Percentiles rank a stretch among this genome's conserved stretches.
Conservation (phyloP, 495 filamentous ascomycete genomes). For the Opeltia flavorubescens region DNA sequence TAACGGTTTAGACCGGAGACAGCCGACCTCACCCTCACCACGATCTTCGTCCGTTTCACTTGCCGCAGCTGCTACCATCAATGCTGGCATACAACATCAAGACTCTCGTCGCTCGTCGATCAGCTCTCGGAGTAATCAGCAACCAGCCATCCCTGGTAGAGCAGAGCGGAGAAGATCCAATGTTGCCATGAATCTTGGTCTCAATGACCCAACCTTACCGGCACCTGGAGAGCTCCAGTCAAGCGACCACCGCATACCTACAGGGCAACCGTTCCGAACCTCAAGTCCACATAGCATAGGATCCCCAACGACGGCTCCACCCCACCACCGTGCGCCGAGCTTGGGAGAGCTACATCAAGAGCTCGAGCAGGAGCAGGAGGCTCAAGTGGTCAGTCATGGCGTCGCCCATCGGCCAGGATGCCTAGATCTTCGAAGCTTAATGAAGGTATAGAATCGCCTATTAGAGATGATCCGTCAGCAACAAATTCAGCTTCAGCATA, state of each 20-base stretch:
- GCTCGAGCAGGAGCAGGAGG: slow-evolving; percentile 89
- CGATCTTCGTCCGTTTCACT: slow-evolving; percentile 48
- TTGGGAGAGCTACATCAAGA: slow-evolving; percentile 93
- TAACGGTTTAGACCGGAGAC: slow-evolving; percentile 19
- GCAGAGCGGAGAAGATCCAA: slow-evolving; percentile 45
- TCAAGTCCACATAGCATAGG: slow-evolving; percentile 43
- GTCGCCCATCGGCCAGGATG: background rate
- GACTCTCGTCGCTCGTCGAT: slow-evolving; percentile 42
- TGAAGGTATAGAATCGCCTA: slow-evolving; percentile 56
- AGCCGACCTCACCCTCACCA: slow-evolving; percentile 38
- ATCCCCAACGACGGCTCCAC: slow-evolving; percentile 45
- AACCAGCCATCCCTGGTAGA: slow-evolving; percentile 41
- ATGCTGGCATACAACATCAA: slow-evolving; percentile 52
- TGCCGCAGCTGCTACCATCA: slow-evolving; percentile 53
- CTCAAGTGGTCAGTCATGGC: slow-evolving; percentile 56
- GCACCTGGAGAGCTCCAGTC: slow-evolving; percentile 44
- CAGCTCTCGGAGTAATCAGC: slow-evolving; percentile 39
- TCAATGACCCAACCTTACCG: slow-evolving; percentile 51
- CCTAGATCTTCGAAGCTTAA: background rate
- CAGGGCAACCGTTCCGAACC: slow-evolving; percentile 31
- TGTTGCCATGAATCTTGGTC: slow-evolving; percentile 57
- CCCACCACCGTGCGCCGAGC: slow-evolving; percentile 59
- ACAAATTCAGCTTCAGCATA: slow-evolving; percentile 64
- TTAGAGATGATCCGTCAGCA: slow-evolving; percentile 79
- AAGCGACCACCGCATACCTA: slow-evolving; percentile 19